A percentile compares a stretch with the other conserved stretches of the same genome.
phyloP scores from a whole-genome alignment of 345 rosid species.

The Raphanus raphanistrum region DNA sequence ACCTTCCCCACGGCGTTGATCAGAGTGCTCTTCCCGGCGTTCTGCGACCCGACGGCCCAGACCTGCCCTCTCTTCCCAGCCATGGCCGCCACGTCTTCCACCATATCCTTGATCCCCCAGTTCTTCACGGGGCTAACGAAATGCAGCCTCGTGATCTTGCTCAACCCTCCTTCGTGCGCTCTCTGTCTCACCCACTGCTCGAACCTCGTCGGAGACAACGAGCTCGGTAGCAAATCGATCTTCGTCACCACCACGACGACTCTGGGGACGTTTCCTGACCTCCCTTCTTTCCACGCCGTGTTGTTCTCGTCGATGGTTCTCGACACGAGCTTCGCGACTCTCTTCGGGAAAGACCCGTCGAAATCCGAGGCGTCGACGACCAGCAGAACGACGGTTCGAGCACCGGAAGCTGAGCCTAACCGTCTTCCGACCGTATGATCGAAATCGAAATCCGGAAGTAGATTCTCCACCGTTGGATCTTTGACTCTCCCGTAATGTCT shows the following conservation, averaged over 20 bases:
- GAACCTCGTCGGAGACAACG: slow-evolving; percentile 64
- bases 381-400: slow-evolving; percentile 75
- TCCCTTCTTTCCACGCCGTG: slow-evolving; percentile 78
- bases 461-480: slow-evolving; percentile 76
- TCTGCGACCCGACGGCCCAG: slow-evolving; percentile 91
- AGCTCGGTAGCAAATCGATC: slow-evolving; percentile 79
- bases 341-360: slow-evolving; percentile 85
- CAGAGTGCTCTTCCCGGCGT: slow-evolving; percentile 89
- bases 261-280: slow-evolving; percentile 80
- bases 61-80: slow-evolving; percentile 87
- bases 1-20: slow-evolving; percentile 72
- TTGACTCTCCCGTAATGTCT: slow-evolving; percentile 88
- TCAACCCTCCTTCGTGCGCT: slow-evolving; percentile 76
- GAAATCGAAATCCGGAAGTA: slow-evolving; percentile 92
- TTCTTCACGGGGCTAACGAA: slow-evolving; percentile 81
- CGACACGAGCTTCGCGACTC: slow-evolving; percentile 74
- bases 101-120: slow-evolving; percentile 82
- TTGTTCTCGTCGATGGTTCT: slow-evolving; percentile 65
- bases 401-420: slow-evolving; percentile 60
- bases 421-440: slow-evolving; percentile 78
- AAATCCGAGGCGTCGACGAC: slow-evolving; percentile 91
- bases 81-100: slow-evolving; percentile 68
- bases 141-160: slow-evolving; percentile 67
- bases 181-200: slow-evolving; percentile 90
- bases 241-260: slow-evolving; percentile 79